A percentile compares a stretch with the other conserved stretches of the same genome.
phyloP scores from a whole-genome alignment of 768 basidiomycete genomes.

The Crepidotus variabilis region DNA sequence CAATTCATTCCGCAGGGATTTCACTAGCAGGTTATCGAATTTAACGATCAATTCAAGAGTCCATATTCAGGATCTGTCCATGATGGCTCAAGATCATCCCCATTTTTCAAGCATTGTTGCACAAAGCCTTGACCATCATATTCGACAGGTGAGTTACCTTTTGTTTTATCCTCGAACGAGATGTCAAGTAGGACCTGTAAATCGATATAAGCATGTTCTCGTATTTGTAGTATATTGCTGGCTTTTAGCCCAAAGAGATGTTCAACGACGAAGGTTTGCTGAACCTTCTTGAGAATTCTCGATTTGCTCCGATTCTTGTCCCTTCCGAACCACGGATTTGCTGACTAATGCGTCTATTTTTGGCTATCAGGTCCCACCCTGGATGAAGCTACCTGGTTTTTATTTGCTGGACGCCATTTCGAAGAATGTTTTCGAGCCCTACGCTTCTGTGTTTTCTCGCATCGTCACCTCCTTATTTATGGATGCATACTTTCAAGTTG shows the following conservation, averaged over 20 bases:
- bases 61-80: conserved; percentile 88
- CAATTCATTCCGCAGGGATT: conserved; percentile 59
- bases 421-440: conserved; percentile 94
- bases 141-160: conserved; percentile 75
- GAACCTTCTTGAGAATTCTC: conserved; percentile 21
- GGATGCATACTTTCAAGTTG: conserved; percentile 84
- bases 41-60: conserved; percentile 94
- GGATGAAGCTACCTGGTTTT: conserved; percentile 90
- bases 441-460: conserved; percentile 79
- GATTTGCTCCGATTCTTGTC: conserved; percentile 18
- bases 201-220: conserved; percentile 14
- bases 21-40: conserved; percentile 64
- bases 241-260: conserved; percentile 17
- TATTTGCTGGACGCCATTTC: conserved; percentile 96
- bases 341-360: conserved; percentile 65
- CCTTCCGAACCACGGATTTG: conserved; percentile 44
- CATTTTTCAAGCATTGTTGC: conserved; percentile 78
- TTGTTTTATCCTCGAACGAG: conserved; percentile 16
- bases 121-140: conserved; percentile 80
- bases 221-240: conserved; percentile 30
- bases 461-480: conserved; percentile 84
- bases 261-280: conserved; percentile 11
- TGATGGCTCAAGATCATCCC: conserved; percentile 85
- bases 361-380: conserved; percentile 71
- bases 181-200: conserved; percentile 1